A percentile compares a stretch with the other conserved stretches of the same genome.
Evolutionary conservation across 176 grass and related monocot genomes (phyloP).

Genomic region (Triticum turgidum): DNA sequence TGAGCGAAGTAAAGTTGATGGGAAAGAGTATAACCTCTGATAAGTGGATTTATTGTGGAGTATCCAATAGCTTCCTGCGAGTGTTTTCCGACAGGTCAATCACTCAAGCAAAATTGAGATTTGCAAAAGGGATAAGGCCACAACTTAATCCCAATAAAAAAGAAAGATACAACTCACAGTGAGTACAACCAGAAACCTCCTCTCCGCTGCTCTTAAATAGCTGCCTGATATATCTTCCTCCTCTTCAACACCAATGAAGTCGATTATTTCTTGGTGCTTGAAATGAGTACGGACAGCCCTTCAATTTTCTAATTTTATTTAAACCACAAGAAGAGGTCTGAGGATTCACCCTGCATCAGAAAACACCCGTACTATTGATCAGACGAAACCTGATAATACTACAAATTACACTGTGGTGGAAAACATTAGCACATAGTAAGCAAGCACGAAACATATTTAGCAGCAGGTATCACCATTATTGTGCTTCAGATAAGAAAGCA

Average conservation of each 20-base stretch:
- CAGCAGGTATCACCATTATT: background rate
- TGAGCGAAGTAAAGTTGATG: constrained; percentile 92
- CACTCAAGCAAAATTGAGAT: constrained; percentile 88
- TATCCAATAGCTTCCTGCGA: constrained; percentile 94
- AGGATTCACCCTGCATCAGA: constrained; percentile 80
- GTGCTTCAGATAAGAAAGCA: background rate
- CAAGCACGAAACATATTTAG: background rate
- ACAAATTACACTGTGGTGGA: background rate
- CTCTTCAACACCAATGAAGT: constrained; percentile 89
- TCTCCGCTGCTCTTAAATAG: constrained; percentile 38
- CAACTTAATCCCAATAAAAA: constrained; percentile 92
- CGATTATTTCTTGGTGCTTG: constrained; percentile 72
- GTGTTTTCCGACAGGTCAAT: constrained; percentile 68
- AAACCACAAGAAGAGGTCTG: constrained; percentile 83
- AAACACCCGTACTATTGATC: constrained; percentile 81
- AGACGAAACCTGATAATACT: constrained; percentile 11
- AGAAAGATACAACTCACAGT: constrained; percentile 79
- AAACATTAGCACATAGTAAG: background rate
- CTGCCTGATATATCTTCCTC: constrained; percentile 84
- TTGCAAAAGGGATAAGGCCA: constrained; percentile 84
- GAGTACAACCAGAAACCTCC: constrained; percentile 54
- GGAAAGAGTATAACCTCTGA: constrained; percentile 78
- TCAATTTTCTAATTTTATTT: constrained; percentile 66
- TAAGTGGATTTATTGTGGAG: constrained; percentile 79
- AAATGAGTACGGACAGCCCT: constrained; percentile 59